These are phyloP conservation scores for Ustilago curta DNA, from an alignment of 1,284 basidiomycete genomes.

Conservation along the genomic window DNA sequence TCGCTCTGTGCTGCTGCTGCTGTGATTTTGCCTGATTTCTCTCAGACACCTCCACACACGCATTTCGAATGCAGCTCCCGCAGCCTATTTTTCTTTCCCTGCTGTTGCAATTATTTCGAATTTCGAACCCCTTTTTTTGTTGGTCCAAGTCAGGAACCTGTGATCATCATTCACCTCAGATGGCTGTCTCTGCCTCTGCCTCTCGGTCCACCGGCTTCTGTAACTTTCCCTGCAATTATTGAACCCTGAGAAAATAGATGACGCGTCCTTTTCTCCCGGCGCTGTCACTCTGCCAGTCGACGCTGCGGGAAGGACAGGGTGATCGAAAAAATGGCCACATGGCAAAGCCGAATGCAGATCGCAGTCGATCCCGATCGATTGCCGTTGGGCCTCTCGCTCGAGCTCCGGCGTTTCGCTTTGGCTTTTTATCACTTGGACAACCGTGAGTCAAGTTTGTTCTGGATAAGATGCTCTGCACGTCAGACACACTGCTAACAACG, in stretches of 20 bases:
- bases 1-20: neutral
- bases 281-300: neutral
- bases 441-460: no score
- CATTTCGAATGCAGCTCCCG: neutral
- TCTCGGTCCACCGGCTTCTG: neutral
- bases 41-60: slow-evolving; percentile 13
- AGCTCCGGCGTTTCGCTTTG: no score
- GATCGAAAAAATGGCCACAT: slow-evolving; percentile 8
- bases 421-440: no score
- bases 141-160: neutral
- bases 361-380: slow-evolving; percentile 8
- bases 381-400: neutral
- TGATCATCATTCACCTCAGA: neutral
- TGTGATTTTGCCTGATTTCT: no score
- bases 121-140: neutral
- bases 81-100: neutral
- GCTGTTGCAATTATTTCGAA: neutral
- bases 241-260: slow-evolving; percentile 2
- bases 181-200: neutral
- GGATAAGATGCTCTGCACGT: slow-evolving; percentile 1
- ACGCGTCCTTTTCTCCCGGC: slow-evolving; percentile 6
- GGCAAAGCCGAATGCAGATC: neutral
- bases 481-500: slow-evolving; percentile 1
- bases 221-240: neutral
- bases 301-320: neutral